Conservation (phyloP, 495 filamentous ascomycete genomes). For the Letharia columbiana region DNA sequence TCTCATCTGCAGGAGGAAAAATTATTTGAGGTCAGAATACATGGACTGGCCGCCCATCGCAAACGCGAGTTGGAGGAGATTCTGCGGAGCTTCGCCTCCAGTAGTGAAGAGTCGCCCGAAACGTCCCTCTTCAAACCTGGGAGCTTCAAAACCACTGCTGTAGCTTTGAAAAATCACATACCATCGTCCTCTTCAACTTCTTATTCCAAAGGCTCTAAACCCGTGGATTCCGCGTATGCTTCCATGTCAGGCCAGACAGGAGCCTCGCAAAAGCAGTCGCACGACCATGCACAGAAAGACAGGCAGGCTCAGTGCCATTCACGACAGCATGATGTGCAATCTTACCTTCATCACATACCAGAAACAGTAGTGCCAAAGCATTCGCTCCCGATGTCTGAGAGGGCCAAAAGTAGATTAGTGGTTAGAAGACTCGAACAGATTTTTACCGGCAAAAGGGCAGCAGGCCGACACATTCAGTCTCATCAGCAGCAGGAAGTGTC, state of each 20-base stretch:
- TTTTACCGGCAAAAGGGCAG: slow-evolving; percentile 59
- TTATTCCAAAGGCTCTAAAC: slow-evolving; percentile 43
- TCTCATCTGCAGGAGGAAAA: slow-evolving; percentile 54
- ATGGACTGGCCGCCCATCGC: slow-evolving; percentile 55
- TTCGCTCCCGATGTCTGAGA: slow-evolving; percentile 48
- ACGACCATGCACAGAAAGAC: neutral
- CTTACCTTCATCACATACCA: slow-evolving; percentile 53
- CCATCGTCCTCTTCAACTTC: slow-evolving; percentile 39
- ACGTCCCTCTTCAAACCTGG: neutral
- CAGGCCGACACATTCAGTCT: slow-evolving; percentile 36
- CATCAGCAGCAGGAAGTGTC: slow-evolving; percentile 49
- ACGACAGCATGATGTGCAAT: slow-evolving; percentile 36
- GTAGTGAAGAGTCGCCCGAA: slow-evolving; percentile 14
- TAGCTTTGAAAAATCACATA: slow-evolving; percentile 12
- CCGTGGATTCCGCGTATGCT: slow-evolving; percentile 64
- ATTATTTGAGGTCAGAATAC: slow-evolving; percentile 67
- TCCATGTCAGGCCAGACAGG: slow-evolving; percentile 49
- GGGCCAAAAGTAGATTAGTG: slow-evolving; percentile 60
- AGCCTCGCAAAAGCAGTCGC: slow-evolving; percentile 3
- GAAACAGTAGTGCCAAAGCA: slow-evolving; percentile 47
- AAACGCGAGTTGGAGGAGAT: slow-evolving; percentile 67
- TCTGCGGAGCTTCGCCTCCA: slow-evolving; percentile 54
- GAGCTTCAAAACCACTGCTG: slow-evolving; percentile 1
- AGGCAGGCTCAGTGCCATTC: slow-evolving; percentile 20
- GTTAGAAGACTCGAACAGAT: slow-evolving; percentile 65